Evolutionary conservation across 768 basidiomycete genomes (phyloP), one percentile per base, ranked within the genome.

Genomic region (Mycena vitilis): DNA sequence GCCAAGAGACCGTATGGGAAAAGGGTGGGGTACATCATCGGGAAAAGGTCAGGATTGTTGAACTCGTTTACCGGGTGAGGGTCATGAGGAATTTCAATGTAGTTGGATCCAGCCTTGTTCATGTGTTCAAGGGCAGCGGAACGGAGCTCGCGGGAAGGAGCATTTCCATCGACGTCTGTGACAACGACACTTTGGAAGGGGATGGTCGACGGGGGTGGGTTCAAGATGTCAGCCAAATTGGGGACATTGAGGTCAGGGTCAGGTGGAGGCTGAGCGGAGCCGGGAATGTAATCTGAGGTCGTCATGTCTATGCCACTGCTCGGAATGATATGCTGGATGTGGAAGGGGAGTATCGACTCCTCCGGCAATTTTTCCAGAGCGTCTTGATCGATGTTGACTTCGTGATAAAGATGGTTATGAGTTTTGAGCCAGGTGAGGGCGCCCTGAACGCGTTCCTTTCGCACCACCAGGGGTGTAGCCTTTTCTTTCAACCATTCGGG

Each of bases 391-490:
- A 59, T 30, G 12, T 30, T 8, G 40, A 40, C 40, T 5, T 30
- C 30, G 30, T 30, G 30, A 30, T 30, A 30, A 30, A 30, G 30
- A 5, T 30, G 30, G 30, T 30, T 30, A 30, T 30, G 30, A 2
- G 2, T 30, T 30, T 30, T 30, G 3, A 30, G 5, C 30, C 30
- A 30, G 5, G 30, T 5, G 2, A 30, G 30, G 5, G 30, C 30
- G 30, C 5, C 5, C 30, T 30, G 30, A 30, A 30, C 30, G 3
- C 30, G 30, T 30, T 30, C 30, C 5, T 30, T 30, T 30, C 57
- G 57, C 0, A 54, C 62, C 0, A 47, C 52, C 2, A 78, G 57
- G 1, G 77, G 77, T 30, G 61, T 74, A 9, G 77, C 77, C 16
- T 75, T 69, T 11, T 60, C 49, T 53, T 57, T 13, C 22, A 76